phyloP scores from a whole-genome alignment of 805 yeast species.

The Tetrapisispora namnaoensis region DNA sequence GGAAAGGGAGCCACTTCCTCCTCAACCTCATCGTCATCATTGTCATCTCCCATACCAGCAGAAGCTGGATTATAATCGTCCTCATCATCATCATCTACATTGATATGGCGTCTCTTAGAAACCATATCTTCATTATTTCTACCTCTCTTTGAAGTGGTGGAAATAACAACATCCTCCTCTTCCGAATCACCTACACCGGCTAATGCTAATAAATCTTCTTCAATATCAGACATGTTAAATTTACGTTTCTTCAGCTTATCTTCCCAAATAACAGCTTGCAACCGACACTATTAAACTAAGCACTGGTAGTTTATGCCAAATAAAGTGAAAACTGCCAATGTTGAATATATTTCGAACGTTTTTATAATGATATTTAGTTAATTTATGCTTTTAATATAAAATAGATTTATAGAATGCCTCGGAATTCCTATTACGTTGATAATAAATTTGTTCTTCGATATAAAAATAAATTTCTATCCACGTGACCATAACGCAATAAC shows the following conservation, averaged over 20 bases:
- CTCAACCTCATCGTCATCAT: constrained; percentile 30
- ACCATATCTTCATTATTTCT: constrained; percentile 21
- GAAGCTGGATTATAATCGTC: constrained; percentile 33
- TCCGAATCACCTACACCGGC: constrained; percentile 67
- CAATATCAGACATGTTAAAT: constrained; percentile 66
- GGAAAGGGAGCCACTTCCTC: constrained; percentile 73
- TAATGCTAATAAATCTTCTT: constrained; percentile 90
- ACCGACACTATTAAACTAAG: too few species aligned
- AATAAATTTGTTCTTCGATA: neutral
- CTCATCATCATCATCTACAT: constrained; percentile 28
- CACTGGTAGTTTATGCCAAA: too few species aligned
- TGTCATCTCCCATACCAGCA: constrained; percentile 23
- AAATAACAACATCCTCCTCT: constrained; percentile 27
- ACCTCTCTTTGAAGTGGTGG: constrained; percentile 20
- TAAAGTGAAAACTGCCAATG: too few species aligned
- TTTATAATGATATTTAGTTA: too few species aligned
- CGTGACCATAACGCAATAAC: neutral
- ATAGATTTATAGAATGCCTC: neutral
- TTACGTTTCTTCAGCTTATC: neutral
- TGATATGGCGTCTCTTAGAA: constrained; percentile 30
- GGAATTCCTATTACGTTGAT: neutral
- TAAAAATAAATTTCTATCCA: neutral
- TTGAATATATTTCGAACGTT: too few species aligned
- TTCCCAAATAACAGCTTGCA: too few species aligned
- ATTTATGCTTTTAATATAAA: too few species aligned